Base-by-base conservation (phyloP, 2,329 filamentous ascomycete genomes). In the Ophiostoma sp. region DNA sequence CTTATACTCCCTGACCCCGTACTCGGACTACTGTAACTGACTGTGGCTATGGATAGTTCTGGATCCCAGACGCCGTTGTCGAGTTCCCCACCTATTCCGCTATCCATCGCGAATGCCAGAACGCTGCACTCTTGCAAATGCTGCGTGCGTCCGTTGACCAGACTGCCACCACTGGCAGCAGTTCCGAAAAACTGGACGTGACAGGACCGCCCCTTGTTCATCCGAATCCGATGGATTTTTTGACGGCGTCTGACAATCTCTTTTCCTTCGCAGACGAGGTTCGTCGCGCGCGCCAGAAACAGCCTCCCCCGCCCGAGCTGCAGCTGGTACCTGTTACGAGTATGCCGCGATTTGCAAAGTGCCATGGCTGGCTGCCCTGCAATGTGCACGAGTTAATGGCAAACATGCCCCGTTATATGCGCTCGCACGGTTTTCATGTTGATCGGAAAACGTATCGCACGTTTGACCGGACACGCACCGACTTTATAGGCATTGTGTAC, bases 101-200 rank as follows among this genome's bases (percentile, higher is more conserved):
- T 66, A 28, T 73, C 72, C 72, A 73, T 8, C 72, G 72, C 66
- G 66, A 73, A 45, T 73, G 66, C 72, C 66, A 70, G 4, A 73
- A 73, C 42, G 66, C 72, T 22, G 72, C 72, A 8, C 66, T 73
- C 3, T 22, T 73, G 15, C 72, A 73, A 22, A 55, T 70, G 55
- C 42, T 73, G 57, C 72, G 55, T 22, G 55, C 72, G 22, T 48
- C 66, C 7, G 15, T 73, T 1, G 57, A 73, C 28, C 55, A 66
- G n/a, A 31, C 66, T 11, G 42, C 71, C 48, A 12, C 25, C 55
- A 31, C 31, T 55, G 2, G 42, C 22, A 28, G 39, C 39, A n/a
- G 36, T 55, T n/a, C n/a, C 39, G 39, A 45, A 3, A 11, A 15
- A 71, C 17, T 36, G 55, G 33, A 52, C 2, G 25, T 33, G 25